phyloP scores from a whole-genome alignment of 306 rosid genomes.

The Luffa aegyptiaca region DNA sequence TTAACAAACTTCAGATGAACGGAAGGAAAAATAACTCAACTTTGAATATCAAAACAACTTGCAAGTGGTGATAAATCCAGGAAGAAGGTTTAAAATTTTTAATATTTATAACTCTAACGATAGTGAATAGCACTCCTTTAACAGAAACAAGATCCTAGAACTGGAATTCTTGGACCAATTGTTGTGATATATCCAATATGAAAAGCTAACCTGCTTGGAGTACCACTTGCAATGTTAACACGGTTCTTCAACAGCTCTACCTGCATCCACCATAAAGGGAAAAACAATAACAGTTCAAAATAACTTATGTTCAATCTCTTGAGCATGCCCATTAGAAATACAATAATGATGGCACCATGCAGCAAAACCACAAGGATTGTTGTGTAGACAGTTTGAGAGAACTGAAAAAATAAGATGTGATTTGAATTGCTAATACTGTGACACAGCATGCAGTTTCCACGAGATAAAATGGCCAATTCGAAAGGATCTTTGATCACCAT shows the following conservation, averaged over 20 bases:
- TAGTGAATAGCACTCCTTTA: not conserved
- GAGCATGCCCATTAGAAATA: not conserved
- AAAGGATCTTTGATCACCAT: not conserved
- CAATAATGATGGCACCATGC: not conserved
- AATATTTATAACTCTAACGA: not conserved
- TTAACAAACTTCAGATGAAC: not conserved
- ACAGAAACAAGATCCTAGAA: not conserved
- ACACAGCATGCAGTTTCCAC: not conserved
- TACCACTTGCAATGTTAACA: constrained; percentile 84
- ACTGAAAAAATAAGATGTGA: not conserved
- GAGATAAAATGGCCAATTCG: not conserved
- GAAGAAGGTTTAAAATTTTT: not conserved
- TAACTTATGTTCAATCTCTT: not conserved
- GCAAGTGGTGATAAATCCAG: not conserved
- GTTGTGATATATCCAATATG: not conserved
- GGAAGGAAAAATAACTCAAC: not conserved
- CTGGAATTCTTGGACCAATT: not conserved
- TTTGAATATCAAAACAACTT: not conserved
- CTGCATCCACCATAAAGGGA: constrained; percentile 31
- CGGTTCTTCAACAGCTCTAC: constrained; percentile 60
- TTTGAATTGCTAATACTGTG: not conserved
- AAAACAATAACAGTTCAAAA: constrained; percentile 1
- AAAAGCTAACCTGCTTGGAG: constrained; percentile 77
- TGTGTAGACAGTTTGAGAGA: not conserved
- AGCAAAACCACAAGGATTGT: not conserved